Percentiles rank a stretch among this genome's conserved stretches.
phyloP scores from a whole-genome alignment of 2,329 filamentous ascomycete genomes.

The Bipolaris victoriae region DNA sequence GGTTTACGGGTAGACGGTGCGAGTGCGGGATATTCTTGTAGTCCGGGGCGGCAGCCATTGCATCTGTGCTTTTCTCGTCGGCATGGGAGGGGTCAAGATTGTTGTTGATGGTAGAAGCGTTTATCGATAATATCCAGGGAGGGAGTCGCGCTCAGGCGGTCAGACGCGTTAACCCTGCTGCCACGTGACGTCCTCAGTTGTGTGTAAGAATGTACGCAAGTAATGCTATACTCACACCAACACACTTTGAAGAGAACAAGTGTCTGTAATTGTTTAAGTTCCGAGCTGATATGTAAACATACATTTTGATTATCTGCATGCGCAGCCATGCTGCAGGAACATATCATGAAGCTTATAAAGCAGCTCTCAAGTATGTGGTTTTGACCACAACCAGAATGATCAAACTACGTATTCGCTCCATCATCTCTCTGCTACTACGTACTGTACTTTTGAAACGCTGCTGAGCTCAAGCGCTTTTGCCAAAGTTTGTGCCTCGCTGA shows the following conservation, averaged over 20 bases:
- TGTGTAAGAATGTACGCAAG: not conserved
- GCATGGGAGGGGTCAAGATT: conserved; percentile 31
- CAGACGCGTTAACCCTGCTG: conserved; percentile 6
- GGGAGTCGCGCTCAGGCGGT: conserved; percentile 18
- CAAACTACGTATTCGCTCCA: too few relatives aligned
- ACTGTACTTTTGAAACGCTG: too few relatives aligned
- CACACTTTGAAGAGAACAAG: not conserved
- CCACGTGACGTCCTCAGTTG: conserved; percentile 18
- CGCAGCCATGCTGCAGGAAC: not conserved
- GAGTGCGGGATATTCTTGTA: conserved; percentile 73
- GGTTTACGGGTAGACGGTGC: conserved; percentile 70
- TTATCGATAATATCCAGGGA: conserved; percentile 29
- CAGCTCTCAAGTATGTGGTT: not conserved
- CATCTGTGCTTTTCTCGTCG: conserved; percentile 35
- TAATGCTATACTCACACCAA: not conserved
- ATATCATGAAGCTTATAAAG: not conserved
- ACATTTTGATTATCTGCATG: not conserved
- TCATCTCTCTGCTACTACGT: too few relatives aligned
- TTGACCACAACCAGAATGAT: too few relatives aligned
- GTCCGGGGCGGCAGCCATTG: conserved; percentile 68
- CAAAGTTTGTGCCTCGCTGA: not conserved
- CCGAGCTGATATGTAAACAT: not conserved
- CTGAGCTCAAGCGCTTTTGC: not conserved
- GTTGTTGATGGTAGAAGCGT: conserved; percentile 24
- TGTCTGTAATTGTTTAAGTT: not conserved